Evolutionary conservation across 345 rosid species (phyloP), one percentile per base, ranked within the genome.

Genomic region (Laguncularia racemosa): DNA sequence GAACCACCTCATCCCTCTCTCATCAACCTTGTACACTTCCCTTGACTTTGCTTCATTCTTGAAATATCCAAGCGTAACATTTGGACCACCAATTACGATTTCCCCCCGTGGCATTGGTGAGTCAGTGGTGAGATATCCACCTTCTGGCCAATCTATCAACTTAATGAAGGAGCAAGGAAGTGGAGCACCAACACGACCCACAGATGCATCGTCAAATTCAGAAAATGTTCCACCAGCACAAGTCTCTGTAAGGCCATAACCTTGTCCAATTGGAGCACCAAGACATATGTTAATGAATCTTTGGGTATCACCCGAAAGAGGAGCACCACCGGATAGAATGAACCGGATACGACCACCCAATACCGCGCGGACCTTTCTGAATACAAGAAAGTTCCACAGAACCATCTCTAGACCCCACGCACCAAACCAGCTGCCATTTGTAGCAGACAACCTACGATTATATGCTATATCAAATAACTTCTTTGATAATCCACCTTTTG

Each of bases 201-300:
- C 93, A 4, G 99, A 84, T 62, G 84, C 56, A 79, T 95, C 99
- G 66, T 90, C 97, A 62, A 90, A 78, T 81, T 90, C 99, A 16
- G 97, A 87, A 76, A 95, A 95, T 54, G 97, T 80, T 69, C 95
- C 97, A 46, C 97, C 99, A 64, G 99, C 99, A 73, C 97, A 90
- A 45, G 99, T 90, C 80, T 95, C 99, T n/a, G 97, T 95, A 56
- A 95, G 92, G 58, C 96, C 97, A 77, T 88, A 95, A 18, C 99
- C 99, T 76, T 95, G 99, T 20, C 97, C 92, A 26, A 95, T 95
- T 49, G 99, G 99, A 74, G 96, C 92, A 72, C 98, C 95, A 71
- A 88, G 72, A 75, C 98, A 91, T 55, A 88, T 79, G 76, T 91
- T 91, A 73, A 86, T 82, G 75, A 91, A 91, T 54, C 88, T 78